phyloP scores from a whole-genome alignment of 1,139 yeast genomes.

The Yamadazyma mexicana region DNA sequence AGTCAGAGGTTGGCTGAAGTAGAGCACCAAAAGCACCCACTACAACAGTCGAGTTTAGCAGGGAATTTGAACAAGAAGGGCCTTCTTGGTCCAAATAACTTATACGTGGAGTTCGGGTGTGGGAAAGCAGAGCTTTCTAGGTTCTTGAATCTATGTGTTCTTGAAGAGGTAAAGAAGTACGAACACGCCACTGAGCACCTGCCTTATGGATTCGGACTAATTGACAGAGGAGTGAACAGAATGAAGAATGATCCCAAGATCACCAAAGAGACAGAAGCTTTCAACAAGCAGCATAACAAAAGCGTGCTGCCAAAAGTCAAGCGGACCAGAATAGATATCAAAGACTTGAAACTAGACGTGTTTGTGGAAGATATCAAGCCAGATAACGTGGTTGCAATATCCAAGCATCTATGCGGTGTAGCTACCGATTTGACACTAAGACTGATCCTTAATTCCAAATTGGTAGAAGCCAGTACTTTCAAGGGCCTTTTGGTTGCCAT shows the following conservation, averaged over 20 bases:
- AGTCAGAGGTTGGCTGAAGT: conserved; percentile 43
- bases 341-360: conserved; percentile 60
- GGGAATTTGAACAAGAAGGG: conserved; percentile 58
- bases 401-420: conserved; percentile 90
- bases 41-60: conserved; percentile 79
- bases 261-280: conserved; percentile 46
- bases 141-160: conserved; percentile 55
- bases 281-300: conserved; percentile 12
- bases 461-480: conserved; percentile 22
- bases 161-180: conserved; percentile 13
- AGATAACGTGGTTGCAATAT: conserved; percentile 55
- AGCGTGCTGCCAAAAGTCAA: conserved; percentile 34
- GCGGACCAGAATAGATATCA: conserved; percentile 73
- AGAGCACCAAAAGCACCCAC: conserved; percentile 63
- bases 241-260: conserved; percentile 78
- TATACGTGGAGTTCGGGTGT: conserved; percentile 81
- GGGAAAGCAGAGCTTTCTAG: conserved; percentile 85
- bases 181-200: not conserved
- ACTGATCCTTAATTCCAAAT: conserved; percentile 53
- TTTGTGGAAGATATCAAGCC: conserved; percentile 32
- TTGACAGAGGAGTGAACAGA: conserved; percentile 78
- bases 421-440: conserved; percentile 85
- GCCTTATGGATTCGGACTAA: conserved; percentile 52
- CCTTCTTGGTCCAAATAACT: conserved; percentile 35
- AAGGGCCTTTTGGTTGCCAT: conserved; percentile 79